Evolutionary conservation across 805 yeast genomes (phyloP), one percentile per base, ranked within the genome.

Genomic region (Schwanniomyces pseudopolymorphus): DNA sequence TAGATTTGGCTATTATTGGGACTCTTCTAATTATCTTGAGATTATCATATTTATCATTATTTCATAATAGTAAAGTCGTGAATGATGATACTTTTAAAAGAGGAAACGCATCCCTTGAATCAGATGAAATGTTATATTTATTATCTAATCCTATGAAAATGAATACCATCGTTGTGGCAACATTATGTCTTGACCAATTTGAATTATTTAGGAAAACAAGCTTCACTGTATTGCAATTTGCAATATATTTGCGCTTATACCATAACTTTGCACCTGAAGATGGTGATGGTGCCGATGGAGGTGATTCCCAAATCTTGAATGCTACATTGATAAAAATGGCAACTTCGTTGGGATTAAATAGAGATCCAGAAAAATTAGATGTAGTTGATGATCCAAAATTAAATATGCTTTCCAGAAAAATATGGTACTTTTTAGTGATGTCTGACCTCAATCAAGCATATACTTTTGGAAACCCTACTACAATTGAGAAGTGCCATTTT

Each of bases 141-240:
- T 52, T 78, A 43, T 54, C 61, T 1, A 65, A 77, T 46, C 83
- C 83, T 3, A 68, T 81, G 16, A 72, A 74, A n/a, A 61, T 70
- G 33, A 74, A 73, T 19, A 67, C 64, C 11, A 67, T 78, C 25
- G 73, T 66, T 45, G 75, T 75, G 21, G 84, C 86, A 0, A 78
- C 78, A 48, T 59, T 71, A 50, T 82, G 87, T 54, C 57, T 83
- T 39, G 75, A 77, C 47, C 83, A 79, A 51, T 82, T 82, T 60
- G 76, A 75, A 39, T 47, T 81, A 24, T 54, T 79, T 37, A 60
- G 80, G 48, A 61, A 64, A 33, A 51, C 66, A 2, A 60, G 58
- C 40, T 56, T 67, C 20, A 61, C 64, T 0, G 59, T 68, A 2
- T 45, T 69, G 17, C 72, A 66, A 47, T 57, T 68, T 31, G 67